Evolutionary conservation across 106 monocot genomes (phyloP), one percentile per base, ranked within the genome.

Genomic region (Phalaenopsis aphrodite): DNA sequence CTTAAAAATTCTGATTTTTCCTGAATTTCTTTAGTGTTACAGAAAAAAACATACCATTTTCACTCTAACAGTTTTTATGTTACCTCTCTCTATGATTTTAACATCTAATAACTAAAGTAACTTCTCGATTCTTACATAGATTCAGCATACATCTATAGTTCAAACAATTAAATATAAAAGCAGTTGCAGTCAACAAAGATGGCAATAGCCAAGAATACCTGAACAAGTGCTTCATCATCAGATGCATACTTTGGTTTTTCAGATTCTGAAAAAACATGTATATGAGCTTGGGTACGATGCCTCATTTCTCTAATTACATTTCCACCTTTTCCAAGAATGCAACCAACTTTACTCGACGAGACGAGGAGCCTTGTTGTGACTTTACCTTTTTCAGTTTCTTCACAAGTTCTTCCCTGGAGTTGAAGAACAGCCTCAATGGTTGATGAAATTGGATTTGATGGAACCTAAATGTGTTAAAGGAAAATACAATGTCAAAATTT

Each of bases 241-340:
- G 93, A 85, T 55, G 82, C 79, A 81, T 85, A 93, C 17, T 87
- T 85, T 49, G 93, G 90, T 72, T 88, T 88, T 30, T 87, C 90
- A 57, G 84, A 85, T 48, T 90, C 90, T 5, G 90, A 83, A 57
- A 82, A 85, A 84, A 93, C 87, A 39, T 79, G 87, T 64, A 93
- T 93, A 69, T 91, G 89, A 19, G 93, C 93, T 64, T 78, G 79
- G 9, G 91, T 93, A 55, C 87, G 75, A 57, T 81, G 84, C 79
- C 93, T 87, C 93, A 93, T 93, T 81, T 93, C 93, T n/a, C 52
- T 87, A 39, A 93, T 93, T 79, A 93, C 81, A 16, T 81, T 79
- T 19, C 93, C 93, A 68, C 93, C 87, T 83, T 93, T 85, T 55
- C 93, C 93, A 39, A 93, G 79, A 17, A 93, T 82, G 75, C 93